Percentiles rank a stretch among this genome's conserved stretches.
Conservation (phyloP, 1,284 basidiomycete genomes). For the Ceratorhiza oryzae-sativae region DNA sequence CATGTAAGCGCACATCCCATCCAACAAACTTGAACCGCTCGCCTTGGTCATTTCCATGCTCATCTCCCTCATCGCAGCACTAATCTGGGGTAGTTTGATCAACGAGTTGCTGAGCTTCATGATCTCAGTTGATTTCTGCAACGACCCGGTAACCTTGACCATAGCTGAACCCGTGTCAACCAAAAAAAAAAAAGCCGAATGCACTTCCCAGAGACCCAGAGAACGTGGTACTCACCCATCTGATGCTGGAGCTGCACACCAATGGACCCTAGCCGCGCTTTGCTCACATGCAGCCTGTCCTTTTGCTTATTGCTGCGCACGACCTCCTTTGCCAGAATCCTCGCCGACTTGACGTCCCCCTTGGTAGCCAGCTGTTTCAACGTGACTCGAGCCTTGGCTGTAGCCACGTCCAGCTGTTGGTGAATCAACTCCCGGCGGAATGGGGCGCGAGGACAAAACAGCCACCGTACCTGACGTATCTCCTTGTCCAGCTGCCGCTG, state of each 20-base stretch:
- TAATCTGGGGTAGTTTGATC: slow-evolving; percentile 91
- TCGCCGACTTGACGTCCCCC: slow-evolving; percentile 91
- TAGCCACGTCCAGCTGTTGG: slow-evolving; percentile 80
- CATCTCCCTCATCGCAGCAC: slow-evolving; percentile 95
- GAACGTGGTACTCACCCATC: slow-evolving; percentile 68
- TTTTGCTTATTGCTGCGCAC: slow-evolving; percentile 95
- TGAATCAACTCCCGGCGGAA: slow-evolving; percentile 26
- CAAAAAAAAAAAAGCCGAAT: too few relatives aligned
- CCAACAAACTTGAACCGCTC: slow-evolving; percentile 39
- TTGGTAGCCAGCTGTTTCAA: slow-evolving; percentile 92
- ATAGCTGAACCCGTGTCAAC: slow-evolving; percentile 67
- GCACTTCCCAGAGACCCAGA: neutral
- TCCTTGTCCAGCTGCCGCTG: slow-evolving; percentile 86
- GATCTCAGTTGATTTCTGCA: slow-evolving; percentile 98
- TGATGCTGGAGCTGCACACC: slow-evolving; percentile 92
- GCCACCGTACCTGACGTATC: slow-evolving; percentile 79
- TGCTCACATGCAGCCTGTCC: slow-evolving; percentile 88
- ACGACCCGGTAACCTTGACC: slow-evolving; percentile 94
- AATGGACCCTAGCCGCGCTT: slow-evolving; percentile 93
- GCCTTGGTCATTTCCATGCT: slow-evolving; percentile 99
- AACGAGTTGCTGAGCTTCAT: slow-evolving; percentile 97
- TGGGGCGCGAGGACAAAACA: slow-evolving; percentile 40
- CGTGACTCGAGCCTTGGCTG: slow-evolving; percentile 78
- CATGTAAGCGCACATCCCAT: slow-evolving; percentile 14
- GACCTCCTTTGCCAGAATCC: slow-evolving; percentile 92